Evolutionary conservation across 1,284 basidiomycete species (phyloP), one percentile per base, ranked within the genome.

Genomic region (Hymenochaete sp.): DNA sequence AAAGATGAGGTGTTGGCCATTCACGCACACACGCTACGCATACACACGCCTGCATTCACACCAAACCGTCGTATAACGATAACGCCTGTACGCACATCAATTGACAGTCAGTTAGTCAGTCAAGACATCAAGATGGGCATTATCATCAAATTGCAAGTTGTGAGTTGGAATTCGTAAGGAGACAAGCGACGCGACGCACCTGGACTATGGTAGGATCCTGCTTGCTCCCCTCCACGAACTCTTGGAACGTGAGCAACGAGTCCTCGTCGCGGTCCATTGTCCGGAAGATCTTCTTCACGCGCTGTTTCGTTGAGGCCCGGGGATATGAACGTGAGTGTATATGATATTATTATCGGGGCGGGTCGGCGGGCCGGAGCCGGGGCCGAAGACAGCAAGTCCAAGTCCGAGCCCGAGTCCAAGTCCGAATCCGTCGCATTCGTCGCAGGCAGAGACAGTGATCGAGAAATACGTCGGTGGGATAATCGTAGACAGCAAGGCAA

Each of bases 161-260:
- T 14, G 9, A 31, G 14, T n/a, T n/a, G n/a, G n/a, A n/a, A n/a
- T n/a, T n/a, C n/a, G n/a, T n/a, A n/a, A n/a, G n/a, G 22, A 33
- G 9, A 22, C 24, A 45, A 21, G 18, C 21, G 26, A 21, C 4
- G 18, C 7, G 22, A 61, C 75, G 50, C 51, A 86, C 93, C 79
- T 96, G 91, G 18, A 97, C 92, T 62, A 98, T 97, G 18, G 93
- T 97, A 28, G 93, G 93, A 66, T 98, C 93, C 65, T 93, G 90
- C 66, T 96, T 97, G 63, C 85, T 90, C 36, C 93, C 93, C 62
- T 97, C 91, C 35, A 93, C 91, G 62, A 98, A 98, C 65, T 98
- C 93, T 11, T 93, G 90, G 64, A 81, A 97, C 1, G 90, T 93
- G 47, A 97, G 70, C 59, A 77, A 82, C 13, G 86, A 83, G 58